Evolutionary conservation across 23 red algal species (phyloP).

Genomic region (Pyropia haitanensis): DNA sequence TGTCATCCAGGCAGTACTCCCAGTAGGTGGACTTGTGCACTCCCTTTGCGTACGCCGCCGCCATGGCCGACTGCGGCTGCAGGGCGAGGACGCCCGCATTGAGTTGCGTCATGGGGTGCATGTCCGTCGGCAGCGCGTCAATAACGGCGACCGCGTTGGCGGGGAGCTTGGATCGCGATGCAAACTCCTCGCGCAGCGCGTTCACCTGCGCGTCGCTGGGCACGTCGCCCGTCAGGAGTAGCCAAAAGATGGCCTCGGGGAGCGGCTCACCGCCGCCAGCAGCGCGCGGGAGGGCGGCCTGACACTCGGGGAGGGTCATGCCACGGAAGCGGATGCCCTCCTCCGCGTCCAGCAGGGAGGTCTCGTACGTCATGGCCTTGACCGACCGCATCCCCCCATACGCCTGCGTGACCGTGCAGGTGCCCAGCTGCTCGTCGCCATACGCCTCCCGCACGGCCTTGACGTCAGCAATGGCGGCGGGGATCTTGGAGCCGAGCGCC

Average conservation of each 20-base stretch:
- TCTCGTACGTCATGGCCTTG: conserved; percentile 97
- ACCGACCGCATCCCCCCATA: conserved; percentile 95
- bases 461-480: conserved; percentile 53
- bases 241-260: conserved; percentile 82
- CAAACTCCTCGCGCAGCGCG: conserved; percentile 52
- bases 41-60: conserved; percentile 72
- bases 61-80: conserved; percentile 82
- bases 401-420: conserved; percentile 79
- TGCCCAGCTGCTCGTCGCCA: conserved; percentile 76
- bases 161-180: conserved; percentile 38
- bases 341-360: conserved; percentile 79
- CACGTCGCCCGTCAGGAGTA: conserved; percentile 88
- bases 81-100: conserved; percentile 52
- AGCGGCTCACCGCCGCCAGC: conserved; percentile 68
- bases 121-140: conserved; percentile 42
- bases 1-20: conserved; percentile 90
- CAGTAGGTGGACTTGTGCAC: conserved; percentile 73
- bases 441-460: conserved; percentile 58
- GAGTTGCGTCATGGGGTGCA: conserved; percentile 97
- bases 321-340: conserved; percentile 96
- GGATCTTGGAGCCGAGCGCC: conserved; percentile 44
- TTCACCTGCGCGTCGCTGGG: conserved; percentile 67
- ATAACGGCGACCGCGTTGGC: conserved; percentile 41
- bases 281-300: conserved; percentile 65
- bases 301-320: conserved; percentile 89